phyloP scores from a whole-genome alignment of 768 basidiomycete species.

The Thelephora ganbajun region DNA sequence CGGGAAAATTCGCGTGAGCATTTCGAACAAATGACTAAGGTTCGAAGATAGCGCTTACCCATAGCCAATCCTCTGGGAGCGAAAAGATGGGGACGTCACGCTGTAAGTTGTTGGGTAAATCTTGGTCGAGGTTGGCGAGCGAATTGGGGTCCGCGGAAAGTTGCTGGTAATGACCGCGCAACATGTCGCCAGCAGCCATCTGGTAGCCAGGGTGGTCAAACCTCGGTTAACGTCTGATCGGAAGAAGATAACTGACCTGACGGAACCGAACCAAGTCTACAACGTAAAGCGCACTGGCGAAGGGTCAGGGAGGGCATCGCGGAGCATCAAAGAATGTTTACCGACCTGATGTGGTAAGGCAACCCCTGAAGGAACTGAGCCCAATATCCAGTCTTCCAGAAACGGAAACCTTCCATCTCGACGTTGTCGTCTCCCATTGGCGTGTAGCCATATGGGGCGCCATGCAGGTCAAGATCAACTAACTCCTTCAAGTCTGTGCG shows the following conservation, averaged over 20 bases:
- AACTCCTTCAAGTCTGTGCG: conserved; percentile 91
- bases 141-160: conserved; percentile 92
- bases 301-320: background rate
- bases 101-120: conserved; percentile 94
- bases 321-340: background rate
- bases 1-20: too few relatives aligned
- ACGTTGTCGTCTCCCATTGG: conserved; percentile 94
- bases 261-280: conserved; percentile 93
- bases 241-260: conserved; percentile 35
- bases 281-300: conserved; percentile 77
- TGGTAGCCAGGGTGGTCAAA: too few relatives aligned
- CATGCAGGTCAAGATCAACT: conserved; percentile 84
- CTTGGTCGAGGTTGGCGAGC: conserved; percentile 90
- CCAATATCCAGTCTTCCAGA: conserved; percentile 99
- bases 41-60: conserved; percentile 38
- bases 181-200: conserved; percentile 34
- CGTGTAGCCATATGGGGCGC: conserved; percentile 89
- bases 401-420: conserved; percentile 96
- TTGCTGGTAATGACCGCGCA: conserved; percentile 84
- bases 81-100: conserved; percentile 86
- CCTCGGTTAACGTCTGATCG: background rate
- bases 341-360: conserved; percentile 92
- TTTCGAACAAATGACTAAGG: background rate
- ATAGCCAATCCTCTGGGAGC: conserved; percentile 87
- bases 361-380: conserved; percentile 68